A percentile compares a stretch with the other conserved stretches of the same genome.
These are phyloP conservation scores for Panicum virgatum DNA, from an alignment of 202 grass and related monocot species.

Conservation along the genomic window DNA sequence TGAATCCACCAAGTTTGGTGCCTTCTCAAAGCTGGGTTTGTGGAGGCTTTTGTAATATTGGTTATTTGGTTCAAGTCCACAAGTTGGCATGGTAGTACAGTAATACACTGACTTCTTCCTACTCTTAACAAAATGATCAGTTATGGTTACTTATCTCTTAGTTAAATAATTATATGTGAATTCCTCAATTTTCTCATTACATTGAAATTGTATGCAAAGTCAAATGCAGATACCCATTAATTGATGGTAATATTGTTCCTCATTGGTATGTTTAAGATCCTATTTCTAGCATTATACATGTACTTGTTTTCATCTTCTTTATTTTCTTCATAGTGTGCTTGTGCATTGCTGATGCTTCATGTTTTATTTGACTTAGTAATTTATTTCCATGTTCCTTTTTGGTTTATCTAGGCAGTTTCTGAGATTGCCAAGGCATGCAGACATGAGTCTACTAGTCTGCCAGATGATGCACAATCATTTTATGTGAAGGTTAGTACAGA, in stretches of 20 bases:
- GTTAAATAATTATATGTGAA: slow-evolving; percentile 5
- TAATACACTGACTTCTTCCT: background rate
- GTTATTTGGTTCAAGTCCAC: background rate
- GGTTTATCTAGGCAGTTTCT: slow-evolving; percentile 67
- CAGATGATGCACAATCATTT: slow-evolving; percentile 56
- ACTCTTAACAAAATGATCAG: background rate
- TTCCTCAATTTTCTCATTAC: slow-evolving; percentile 7
- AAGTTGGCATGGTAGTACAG: slow-evolving; percentile 5
- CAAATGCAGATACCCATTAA: slow-evolving; percentile 5
- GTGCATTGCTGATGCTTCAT: slow-evolving; percentile 1
- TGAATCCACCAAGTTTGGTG: slow-evolving; percentile 8
- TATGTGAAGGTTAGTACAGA: slow-evolving; percentile 49
- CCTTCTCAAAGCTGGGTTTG: background rate
- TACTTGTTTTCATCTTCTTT: slow-evolving; percentile 20
- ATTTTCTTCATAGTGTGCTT: background rate
- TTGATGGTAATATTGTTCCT: slow-evolving; percentile 9
- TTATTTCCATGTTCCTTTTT: slow-evolving; percentile 19
- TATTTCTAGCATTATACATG: background rate
- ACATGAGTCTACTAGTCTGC: slow-evolving; percentile 70
- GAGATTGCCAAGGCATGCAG: slow-evolving; percentile 85
- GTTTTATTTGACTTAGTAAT: slow-evolving; percentile 24
- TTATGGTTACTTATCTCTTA: slow-evolving; percentile 2
- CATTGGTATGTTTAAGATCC: slow-evolving; percentile 11
- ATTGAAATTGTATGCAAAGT: background rate
- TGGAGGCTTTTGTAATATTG: background rate